Evolutionary conservation across 345 rosid species (phyloP).

Genomic region (Eucalyptus cloeziana): DNA sequence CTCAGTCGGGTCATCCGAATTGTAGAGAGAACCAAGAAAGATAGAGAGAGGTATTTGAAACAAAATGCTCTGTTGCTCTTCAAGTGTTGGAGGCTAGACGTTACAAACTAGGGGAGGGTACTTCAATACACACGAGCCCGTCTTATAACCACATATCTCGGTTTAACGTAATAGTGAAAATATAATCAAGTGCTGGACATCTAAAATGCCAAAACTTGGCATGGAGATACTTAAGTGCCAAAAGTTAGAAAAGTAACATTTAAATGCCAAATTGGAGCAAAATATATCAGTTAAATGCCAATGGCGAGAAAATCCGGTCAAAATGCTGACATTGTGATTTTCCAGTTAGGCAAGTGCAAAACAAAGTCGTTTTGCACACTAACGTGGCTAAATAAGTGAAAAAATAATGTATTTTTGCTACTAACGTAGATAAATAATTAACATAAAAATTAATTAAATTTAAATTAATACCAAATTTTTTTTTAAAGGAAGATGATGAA

Average conservation of each 20-base stretch:
- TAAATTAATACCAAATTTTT: too few relatives aligned
- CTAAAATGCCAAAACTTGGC: too few relatives aligned
- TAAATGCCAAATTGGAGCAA: fast-evolving
- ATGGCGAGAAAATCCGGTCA: fast-evolving
- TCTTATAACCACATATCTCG: too few relatives aligned
- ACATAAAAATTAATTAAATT: too few relatives aligned
- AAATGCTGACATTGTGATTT: too few relatives aligned
- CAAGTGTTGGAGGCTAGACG: background rate
- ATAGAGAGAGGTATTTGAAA: background rate
- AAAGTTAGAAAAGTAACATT: too few relatives aligned
- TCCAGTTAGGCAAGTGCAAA: fast-evolving
- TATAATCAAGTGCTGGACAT: fast-evolving
- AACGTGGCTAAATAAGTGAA: too few relatives aligned
- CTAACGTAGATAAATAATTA: too few relatives aligned
- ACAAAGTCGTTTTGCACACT: fast-evolving
- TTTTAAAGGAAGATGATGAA: too few relatives aligned
- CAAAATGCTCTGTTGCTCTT: background rate
- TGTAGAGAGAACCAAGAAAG: background rate
- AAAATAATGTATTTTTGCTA: fast-evolving
- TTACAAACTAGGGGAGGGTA: background rate
- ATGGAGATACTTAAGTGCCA: too few relatives aligned
- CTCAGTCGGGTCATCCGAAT: background rate
- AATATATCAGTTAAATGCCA: fast-evolving
- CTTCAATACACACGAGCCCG: background rate
- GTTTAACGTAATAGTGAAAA: background rate